phyloP scores from a whole-genome alignment of 2,329 filamentous ascomycete genomes.

The Aureobasidium sp. region DNA sequence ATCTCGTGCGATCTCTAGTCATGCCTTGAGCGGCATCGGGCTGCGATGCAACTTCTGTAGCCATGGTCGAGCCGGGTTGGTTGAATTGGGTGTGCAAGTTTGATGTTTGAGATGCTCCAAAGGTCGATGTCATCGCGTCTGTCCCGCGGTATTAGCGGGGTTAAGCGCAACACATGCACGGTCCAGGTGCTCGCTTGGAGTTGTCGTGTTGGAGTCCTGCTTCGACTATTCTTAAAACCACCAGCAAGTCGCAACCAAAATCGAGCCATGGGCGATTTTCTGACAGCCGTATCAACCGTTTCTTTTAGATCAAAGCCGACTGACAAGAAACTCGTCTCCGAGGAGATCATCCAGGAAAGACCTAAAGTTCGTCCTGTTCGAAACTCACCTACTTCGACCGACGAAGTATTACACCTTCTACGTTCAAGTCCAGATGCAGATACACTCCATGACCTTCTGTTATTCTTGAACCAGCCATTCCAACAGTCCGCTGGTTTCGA shows the following conservation, averaged over 20 bases:
- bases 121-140: not conserved
- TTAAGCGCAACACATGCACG: not conserved
- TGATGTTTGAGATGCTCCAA: no score
- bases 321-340: not conserved
- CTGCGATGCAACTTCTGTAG: not conserved
- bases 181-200: not conserved
- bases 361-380: not conserved
- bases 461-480: slow-evolving; percentile 18
- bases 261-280: slow-evolving; percentile 38
- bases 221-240: not conserved
- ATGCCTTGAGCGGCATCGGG: not conserved
- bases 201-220: not conserved
- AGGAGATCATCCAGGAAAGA: not conserved
- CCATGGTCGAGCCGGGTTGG: not conserved
- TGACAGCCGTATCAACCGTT: slow-evolving; percentile 40
- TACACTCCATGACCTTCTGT: slow-evolving; percentile 24
- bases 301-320: slow-evolving; percentile 13
- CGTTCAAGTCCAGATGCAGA: slow-evolving; percentile 31
- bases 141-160: not conserved
- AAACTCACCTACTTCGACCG: slow-evolving; percentile 7
- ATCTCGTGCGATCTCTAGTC: slow-evolving; percentile 5
- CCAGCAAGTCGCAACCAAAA: slow-evolving; percentile 14
- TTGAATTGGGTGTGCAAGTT: not conserved
- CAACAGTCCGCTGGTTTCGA: slow-evolving; percentile 35
- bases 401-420: slow-evolving; percentile 27